Conservation (phyloP, 345 rosid species). For the Eucalyptus grandis region DNA sequence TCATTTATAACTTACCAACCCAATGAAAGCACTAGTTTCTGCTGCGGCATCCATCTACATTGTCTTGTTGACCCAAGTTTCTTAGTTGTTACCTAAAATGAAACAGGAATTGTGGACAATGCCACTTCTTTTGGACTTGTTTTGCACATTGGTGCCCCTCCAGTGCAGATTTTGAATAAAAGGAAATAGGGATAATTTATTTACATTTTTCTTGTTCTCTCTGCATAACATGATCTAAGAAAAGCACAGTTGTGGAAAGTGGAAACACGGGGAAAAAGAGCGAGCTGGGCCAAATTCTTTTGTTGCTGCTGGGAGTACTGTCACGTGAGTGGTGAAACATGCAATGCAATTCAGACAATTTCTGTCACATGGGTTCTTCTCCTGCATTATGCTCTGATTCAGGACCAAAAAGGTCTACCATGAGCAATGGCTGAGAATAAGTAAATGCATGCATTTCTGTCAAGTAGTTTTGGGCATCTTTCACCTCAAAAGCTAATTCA, state of each 20-base stretch:
- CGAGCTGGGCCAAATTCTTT: neutral
- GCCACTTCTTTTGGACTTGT: neutral
- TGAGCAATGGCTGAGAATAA: neutral
- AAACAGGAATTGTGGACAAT: neutral
- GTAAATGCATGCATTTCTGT: neutral
- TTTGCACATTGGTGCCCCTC: neutral
- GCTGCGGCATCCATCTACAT: neutral
- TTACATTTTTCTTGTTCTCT: neutral
- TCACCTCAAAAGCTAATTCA: fast-evolving
- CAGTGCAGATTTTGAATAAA: fast-evolving
- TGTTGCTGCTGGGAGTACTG: neutral
- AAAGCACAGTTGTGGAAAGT: neutral
- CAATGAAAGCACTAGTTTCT: neutral
- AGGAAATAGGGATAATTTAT: neutral
- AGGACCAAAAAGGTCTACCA: neutral
- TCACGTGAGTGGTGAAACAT: neutral
- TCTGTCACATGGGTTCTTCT: neutral
- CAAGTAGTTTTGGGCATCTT: fast-evolving
- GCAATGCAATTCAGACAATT: neutral
- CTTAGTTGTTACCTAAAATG: neutral
- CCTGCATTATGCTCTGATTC: neutral
- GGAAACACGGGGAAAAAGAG: neutral
- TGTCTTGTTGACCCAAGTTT: neutral
- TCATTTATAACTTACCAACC: neutral
- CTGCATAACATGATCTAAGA: neutral